phyloP scores from a whole-genome alignment of 2,329 filamentous ascomycete species.

The Penicillium sp. region DNA sequence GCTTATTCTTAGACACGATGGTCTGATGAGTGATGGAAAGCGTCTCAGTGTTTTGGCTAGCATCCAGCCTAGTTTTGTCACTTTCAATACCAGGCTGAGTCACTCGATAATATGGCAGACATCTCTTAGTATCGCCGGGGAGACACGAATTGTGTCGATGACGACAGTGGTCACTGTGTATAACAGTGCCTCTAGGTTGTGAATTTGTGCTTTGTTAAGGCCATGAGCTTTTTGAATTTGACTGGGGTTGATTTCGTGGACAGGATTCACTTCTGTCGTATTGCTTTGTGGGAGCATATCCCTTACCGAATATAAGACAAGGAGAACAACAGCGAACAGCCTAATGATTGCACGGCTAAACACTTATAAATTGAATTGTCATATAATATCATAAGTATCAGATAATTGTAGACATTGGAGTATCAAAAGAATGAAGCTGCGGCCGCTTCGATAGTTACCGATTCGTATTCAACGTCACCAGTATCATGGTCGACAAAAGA shows the following conservation, averaged over 20 bases:
- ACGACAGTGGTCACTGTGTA: background rate
- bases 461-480: background rate
- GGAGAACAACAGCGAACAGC: background rate
- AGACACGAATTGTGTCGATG: slow-evolving; percentile 1
- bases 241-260: background rate
- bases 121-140: slow-evolving; percentile 16
- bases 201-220: background rate
- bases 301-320: background rate
- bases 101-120: slow-evolving; percentile 12
- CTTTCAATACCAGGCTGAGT: slow-evolving; percentile 17
- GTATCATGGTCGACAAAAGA: background rate
- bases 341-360: background rate
- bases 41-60: background rate
- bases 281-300: background rate
- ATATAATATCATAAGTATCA: background rate
- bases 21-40: slow-evolving; percentile 2
- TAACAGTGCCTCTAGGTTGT: background rate
- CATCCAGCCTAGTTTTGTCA: slow-evolving; percentile 19
- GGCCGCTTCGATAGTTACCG: background rate
- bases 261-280: background rate
- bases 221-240: background rate
- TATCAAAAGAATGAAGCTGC: slow-evolving; percentile 3
- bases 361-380: background rate
- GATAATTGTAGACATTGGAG: background rate
- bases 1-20: slow-evolving; percentile 14